Conservation (phyloP, 2,329 filamentous ascomycete species). For the Chaetomium sp. region DNA sequence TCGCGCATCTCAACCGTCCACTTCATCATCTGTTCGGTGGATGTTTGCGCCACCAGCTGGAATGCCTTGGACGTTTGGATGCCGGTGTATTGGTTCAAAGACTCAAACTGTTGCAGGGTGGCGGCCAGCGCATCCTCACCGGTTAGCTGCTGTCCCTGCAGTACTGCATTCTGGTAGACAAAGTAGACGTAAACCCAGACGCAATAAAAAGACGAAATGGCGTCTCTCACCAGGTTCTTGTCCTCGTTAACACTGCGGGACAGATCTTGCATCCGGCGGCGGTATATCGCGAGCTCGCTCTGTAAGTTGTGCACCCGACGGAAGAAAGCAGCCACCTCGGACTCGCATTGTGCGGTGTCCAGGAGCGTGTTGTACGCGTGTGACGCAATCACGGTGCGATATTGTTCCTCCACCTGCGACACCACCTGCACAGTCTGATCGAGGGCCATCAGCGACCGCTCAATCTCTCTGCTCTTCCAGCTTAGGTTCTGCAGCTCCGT, state of each 20-base stretch:
- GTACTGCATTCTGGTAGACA: too few relatives aligned
- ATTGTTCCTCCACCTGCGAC: neutral
- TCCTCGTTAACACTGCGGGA: neutral
- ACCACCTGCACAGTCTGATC: neutral
- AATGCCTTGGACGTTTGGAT: conserved; percentile 2
- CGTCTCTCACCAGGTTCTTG: neutral
- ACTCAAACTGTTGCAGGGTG: neutral
- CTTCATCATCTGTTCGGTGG: neutral
- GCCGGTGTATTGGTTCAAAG: conserved; percentile 1
- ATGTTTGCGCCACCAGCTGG: conserved; percentile 1
- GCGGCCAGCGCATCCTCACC: too few relatives aligned
- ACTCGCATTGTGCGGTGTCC: neutral
- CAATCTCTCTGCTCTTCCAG: neutral
- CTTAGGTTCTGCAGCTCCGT: neutral
- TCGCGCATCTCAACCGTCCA: conserved; percentile 1
- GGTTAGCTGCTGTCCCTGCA: too few relatives aligned
- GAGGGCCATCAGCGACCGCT: neutral
- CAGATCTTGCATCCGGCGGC: neutral
- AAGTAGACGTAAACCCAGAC: too few relatives aligned
- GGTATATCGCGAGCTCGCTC: neutral
- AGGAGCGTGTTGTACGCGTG: neutral
- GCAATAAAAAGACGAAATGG: too few relatives aligned
- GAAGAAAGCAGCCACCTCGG: neutral
- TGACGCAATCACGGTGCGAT: neutral
- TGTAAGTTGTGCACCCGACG: neutral